Evolutionary conservation across 768 basidiomycete genomes (phyloP), one percentile per base, ranked within the genome.

Genomic region (Imleria badia): DNA sequence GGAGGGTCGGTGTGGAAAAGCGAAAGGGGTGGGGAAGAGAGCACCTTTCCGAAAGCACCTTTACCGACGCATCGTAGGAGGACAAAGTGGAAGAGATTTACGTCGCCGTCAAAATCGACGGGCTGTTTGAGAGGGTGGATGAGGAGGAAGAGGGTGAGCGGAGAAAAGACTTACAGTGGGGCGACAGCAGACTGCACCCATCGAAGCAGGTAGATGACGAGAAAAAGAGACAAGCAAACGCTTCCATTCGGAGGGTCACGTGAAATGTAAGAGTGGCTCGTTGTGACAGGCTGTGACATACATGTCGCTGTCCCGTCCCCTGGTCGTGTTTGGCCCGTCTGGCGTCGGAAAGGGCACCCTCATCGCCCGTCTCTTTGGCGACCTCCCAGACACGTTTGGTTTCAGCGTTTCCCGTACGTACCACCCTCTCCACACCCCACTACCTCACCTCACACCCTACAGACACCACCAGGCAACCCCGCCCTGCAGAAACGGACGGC

Each of bases 1-100:
- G 52, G 20, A 44, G 39, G 17, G 19, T 29, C 26, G 26, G 10
- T 22, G 64, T 61, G 65, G 53, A 3, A 6, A 6, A 3, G 33
- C 5, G 46, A 60, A 29, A 41, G 51, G 26, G 26, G 46, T 11
- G 36, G n/a, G 35, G 29, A 22, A 29, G 45, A 17, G 14, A 11
- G 49, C 33, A 94, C 96, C 85, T 99, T 98, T 69, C 96, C 96
- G 72, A 99, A 98, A 2, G 96, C 96, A 47, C 96, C 96, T 72
- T 98, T 98, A 20, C 96, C 96, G n/a, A 99, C 95, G 60, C 93
- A 95, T 64, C 96, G 80, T 19, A 98, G 73, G 38, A 99, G 86
- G 58, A 91, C 82, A 68, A 99, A 99, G 68, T 99, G 97, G 72
- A 97, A 99, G 53, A 99, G 86, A 68, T 93, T 96, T 68, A 94